A percentile compares a stretch with the other conserved stretches of the same genome.
Evolutionary conservation across 495 filamentous ascomycete genomes (phyloP).

Genomic region (Hypomontagnella monticulosa): DNA sequence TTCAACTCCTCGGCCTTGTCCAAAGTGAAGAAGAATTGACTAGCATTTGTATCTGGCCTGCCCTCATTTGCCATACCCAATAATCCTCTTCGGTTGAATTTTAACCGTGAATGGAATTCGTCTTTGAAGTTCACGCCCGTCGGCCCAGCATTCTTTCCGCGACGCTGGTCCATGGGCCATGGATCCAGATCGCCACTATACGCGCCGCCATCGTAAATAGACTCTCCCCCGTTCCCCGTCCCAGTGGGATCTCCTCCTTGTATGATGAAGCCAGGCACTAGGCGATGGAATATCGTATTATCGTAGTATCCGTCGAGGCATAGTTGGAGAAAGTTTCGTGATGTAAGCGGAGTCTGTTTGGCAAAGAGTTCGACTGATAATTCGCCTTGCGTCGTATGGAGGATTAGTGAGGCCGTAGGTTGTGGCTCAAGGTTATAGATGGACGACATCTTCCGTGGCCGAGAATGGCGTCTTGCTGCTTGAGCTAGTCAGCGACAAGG

Average conservation of each 20-base stretch:
- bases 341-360: constrained; percentile 88
- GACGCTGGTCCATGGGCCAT: constrained; percentile 70
- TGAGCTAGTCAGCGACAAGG: background rate
- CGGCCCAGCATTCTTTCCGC: constrained; percentile 63
- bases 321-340: constrained; percentile 95
- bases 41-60: constrained; percentile 80
- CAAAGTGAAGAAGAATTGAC: constrained; percentile 97
- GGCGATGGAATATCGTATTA: constrained; percentile 89
- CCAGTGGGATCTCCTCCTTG: constrained; percentile 89
- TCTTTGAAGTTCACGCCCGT: constrained; percentile 75
- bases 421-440: constrained; percentile 95
- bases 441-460: constrained; percentile 70
- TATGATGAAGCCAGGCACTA: constrained; percentile 89
- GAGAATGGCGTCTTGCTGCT: background rate
- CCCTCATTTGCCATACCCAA: constrained; percentile 92
- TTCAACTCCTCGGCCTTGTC: constrained; percentile 83
- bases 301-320: constrained; percentile 95
- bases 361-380: constrained; percentile 92
- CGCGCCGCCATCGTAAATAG: constrained; percentile 86
- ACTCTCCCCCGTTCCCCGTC: constrained; percentile 89
- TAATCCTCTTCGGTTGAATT: constrained; percentile 90
- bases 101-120: constrained; percentile 90
- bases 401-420: constrained; percentile 86
- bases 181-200: constrained; percentile 70
- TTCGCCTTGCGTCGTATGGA: constrained; percentile 89